These are phyloP conservation scores for Suhomyces canberraensis DNA, from an alignment of 805 yeast species.

Conservation along the genomic window DNA sequence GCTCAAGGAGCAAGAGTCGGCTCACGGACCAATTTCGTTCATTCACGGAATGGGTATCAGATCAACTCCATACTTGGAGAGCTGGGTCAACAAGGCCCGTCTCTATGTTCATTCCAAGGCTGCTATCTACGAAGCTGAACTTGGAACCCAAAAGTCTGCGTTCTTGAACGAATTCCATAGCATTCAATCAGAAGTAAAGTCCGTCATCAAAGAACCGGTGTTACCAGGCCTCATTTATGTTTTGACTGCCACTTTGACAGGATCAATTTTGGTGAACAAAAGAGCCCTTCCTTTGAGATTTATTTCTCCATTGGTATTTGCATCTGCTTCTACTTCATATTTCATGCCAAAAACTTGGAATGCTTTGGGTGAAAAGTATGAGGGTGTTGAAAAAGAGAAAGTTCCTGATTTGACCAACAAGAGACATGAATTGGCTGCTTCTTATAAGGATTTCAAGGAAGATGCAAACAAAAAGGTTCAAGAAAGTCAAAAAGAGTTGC, in stretches of 20 bases:
- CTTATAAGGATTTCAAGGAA: conserved; percentile 7
- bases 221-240: conserved; percentile 55
- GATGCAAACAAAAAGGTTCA: conserved; percentile 19
- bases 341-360: conserved; percentile 51
- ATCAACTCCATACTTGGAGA: conserved; percentile 46
- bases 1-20: conserved; percentile 36
- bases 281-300: conserved; percentile 50
- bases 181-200: conserved; percentile 27
- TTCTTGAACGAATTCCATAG: conserved; percentile 39
- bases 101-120: conserved; percentile 35
- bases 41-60: conserved; percentile 56
- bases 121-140: conserved; percentile 40
- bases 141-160: conserved; percentile 45
- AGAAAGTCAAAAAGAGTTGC: conserved; percentile 21
- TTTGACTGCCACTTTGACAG: conserved; percentile 52
- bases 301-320: conserved; percentile 49
- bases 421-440: conserved; percentile 12
- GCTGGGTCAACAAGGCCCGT: conserved; percentile 39
- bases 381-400: conserved; percentile 24
- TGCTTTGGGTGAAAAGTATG: conserved; percentile 15
- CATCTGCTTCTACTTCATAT: conserved; percentile 41
- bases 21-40: conserved; percentile 38
- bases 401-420: conserved; percentile 32
- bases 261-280: conserved; percentile 51
- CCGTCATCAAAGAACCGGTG: conserved; percentile 48